A percentile compares a stretch with the other conserved stretches of the same genome.
These are phyloP conservation scores for Brassica cretica DNA, from an alignment of 345 rosid species.

Conservation along the genomic window DNA sequence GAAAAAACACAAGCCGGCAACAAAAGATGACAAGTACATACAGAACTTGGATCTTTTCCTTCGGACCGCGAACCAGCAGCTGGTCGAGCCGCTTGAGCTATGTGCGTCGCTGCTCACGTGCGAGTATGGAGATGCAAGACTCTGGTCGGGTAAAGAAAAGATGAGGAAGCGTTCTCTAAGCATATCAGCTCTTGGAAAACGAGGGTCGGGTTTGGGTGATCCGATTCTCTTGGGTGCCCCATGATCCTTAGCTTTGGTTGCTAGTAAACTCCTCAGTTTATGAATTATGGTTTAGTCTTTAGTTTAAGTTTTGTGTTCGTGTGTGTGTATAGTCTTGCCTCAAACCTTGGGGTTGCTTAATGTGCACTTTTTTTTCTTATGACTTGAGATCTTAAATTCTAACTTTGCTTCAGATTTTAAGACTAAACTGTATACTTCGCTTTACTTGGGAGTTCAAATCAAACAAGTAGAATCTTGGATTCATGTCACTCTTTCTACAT, in stretches of 20 bases:
- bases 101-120: conserved; percentile 49
- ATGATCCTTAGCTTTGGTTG: conserved; percentile 9
- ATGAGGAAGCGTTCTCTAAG: conserved; percentile 77
- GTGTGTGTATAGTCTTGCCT: conserved; percentile 20
- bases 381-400: neutral
- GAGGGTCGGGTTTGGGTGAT: conserved; percentile 46
- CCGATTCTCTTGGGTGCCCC: conserved; percentile 66
- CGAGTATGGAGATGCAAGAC: conserved; percentile 44
- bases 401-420: neutral
- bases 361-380: neutral
- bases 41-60: conserved; percentile 63
- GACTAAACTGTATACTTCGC: neutral
- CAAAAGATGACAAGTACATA: conserved; percentile 52
- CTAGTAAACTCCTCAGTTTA: neutral
- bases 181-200: conserved; percentile 68
- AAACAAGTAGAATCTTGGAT: neutral
- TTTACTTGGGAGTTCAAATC: neutral
- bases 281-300: conserved; percentile 1
- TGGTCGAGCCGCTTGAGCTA: conserved; percentile 47
- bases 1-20: conserved; percentile 14
- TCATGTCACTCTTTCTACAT: neutral
- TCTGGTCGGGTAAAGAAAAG: conserved; percentile 43
- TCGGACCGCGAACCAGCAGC: conserved; percentile 47
- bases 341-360: conserved; percentile 1
- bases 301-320: neutral